Evolutionary conservation across 192 early-diverging fungal species (phyloP).

Genomic region (Funneliformis geosporum): DNA sequence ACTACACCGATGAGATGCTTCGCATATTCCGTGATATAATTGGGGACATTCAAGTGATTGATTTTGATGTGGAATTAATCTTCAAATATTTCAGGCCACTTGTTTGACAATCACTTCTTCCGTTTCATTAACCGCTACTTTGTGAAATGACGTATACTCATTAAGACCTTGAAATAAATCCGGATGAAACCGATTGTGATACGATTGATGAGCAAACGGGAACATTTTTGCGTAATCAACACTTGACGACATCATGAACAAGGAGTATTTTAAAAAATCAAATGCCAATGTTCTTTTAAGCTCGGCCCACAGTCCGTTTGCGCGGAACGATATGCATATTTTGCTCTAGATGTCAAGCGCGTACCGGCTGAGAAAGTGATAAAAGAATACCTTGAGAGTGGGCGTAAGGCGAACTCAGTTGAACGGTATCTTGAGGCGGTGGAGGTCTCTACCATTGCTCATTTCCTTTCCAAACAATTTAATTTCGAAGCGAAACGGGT

Average conservation of each 20-base stretch:
- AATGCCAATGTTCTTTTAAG: not conserved
- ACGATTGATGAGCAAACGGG: not conserved
- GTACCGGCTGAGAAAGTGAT: not conserved
- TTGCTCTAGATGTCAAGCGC: not conserved
- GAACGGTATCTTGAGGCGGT: constrained; percentile 17
- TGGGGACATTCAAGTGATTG: not conserved
- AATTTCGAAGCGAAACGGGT: not conserved
- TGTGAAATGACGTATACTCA: not conserved
- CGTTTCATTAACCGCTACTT: not conserved
- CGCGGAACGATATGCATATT: constrained; percentile 27
- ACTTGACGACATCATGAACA: not conserved
- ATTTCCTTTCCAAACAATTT: constrained; percentile 11
- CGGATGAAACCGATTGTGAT: not conserved
- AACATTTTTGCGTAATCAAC: not conserved
- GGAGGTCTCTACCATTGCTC: not conserved
- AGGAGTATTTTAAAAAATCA: not conserved
- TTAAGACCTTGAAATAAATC: not conserved
- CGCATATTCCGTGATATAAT: constrained; percentile 12
- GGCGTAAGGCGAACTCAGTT: not conserved
- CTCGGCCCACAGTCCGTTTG: not conserved
- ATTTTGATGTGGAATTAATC: not conserved
- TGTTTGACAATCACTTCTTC: constrained; percentile 10
- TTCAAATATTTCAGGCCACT: constrained; percentile 9
- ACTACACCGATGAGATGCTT: constrained; percentile 15
- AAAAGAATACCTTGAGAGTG: constrained; percentile 6